phyloP scores from a whole-genome alignment of 2,329 filamentous ascomycete genomes.

The Monilinia fructigena region DNA sequence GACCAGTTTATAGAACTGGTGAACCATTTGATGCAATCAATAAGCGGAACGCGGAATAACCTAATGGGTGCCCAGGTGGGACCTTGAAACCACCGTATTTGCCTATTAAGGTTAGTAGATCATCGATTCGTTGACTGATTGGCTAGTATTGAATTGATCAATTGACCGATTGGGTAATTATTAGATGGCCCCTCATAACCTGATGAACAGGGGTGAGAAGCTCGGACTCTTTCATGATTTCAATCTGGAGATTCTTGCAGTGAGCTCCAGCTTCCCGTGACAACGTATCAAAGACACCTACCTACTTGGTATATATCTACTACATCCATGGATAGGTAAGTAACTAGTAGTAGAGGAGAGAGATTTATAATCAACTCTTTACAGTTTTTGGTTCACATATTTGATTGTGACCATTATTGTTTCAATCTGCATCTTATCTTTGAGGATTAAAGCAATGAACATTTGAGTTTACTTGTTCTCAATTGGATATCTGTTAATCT shows the following conservation, averaged over 20 bases:
- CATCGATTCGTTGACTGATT: too few species aligned
- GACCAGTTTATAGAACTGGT: background rate
- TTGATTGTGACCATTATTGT: too few species aligned
- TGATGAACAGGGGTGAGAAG: background rate
- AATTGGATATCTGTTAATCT: background rate
- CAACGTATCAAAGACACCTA: background rate
- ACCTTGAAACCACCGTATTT: background rate
- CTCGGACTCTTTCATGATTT: background rate
- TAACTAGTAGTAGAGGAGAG: too few species aligned
- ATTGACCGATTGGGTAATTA: too few species aligned
- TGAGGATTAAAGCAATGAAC: background rate
- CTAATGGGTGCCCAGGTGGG: too few species aligned
- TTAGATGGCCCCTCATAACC: background rate
- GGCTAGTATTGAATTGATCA: too few species aligned
- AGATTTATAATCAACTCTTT: too few species aligned
- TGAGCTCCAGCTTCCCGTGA: background rate
- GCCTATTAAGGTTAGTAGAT: too few species aligned
- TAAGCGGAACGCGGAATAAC: background rate
- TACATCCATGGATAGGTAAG: too few species aligned
- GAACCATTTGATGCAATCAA: constrained; percentile 8
- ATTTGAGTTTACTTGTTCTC: background rate
- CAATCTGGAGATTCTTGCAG: too few species aligned
- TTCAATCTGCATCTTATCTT: background rate
- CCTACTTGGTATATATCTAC: too few species aligned
- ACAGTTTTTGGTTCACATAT: too few species aligned